Conservation (phyloP, 2,329 filamentous ascomycete species). For the Scortechinia acanthostroma region DNA sequence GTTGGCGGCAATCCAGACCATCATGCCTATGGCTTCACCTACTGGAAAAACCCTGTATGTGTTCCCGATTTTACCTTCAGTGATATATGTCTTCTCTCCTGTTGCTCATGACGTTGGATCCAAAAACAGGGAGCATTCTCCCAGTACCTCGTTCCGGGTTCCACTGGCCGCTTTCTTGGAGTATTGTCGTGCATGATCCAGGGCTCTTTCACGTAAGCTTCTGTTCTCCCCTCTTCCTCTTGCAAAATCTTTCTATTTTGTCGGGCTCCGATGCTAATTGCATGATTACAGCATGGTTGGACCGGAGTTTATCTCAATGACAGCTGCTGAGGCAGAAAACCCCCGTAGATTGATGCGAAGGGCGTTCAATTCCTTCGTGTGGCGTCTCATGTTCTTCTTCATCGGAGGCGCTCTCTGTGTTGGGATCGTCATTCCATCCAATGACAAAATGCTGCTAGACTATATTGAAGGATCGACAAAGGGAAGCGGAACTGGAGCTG, state of each 20-base stretch:
- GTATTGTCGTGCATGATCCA: conserved; percentile 71
- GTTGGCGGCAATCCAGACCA: conserved; percentile 71
- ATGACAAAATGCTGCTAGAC: conserved; percentile 51
- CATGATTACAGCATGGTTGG: too few relatives aligned
- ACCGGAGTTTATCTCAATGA: conserved; percentile 51
- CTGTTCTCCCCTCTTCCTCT: too few relatives aligned
- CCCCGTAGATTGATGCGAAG: conserved; percentile 64
- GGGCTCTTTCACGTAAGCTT: conserved; percentile 61
- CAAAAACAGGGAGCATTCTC: conserved; percentile 66
- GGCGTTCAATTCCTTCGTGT: conserved; percentile 75
- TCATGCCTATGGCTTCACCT: conserved; percentile 67
- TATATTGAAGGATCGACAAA: conserved; percentile 38
- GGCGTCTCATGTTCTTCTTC: conserved; percentile 70
- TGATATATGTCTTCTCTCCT: background rate
- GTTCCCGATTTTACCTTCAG: background rate
- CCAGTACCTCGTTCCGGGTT: conserved; percentile 53
- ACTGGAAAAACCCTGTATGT: conserved; percentile 20
- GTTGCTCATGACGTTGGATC: conserved; percentile 32
- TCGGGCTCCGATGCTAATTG: conserved; percentile 1
- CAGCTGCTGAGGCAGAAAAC: conserved; percentile 65
- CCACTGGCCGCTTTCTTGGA: conserved; percentile 67
- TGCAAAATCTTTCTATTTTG: too few relatives aligned
- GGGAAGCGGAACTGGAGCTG: conserved; percentile 60
- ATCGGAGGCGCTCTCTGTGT: conserved; percentile 67
- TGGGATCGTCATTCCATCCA: conserved; percentile 65